Conservation (phyloP, 768 basidiomycete species). For the Russula olivacea region DNA sequence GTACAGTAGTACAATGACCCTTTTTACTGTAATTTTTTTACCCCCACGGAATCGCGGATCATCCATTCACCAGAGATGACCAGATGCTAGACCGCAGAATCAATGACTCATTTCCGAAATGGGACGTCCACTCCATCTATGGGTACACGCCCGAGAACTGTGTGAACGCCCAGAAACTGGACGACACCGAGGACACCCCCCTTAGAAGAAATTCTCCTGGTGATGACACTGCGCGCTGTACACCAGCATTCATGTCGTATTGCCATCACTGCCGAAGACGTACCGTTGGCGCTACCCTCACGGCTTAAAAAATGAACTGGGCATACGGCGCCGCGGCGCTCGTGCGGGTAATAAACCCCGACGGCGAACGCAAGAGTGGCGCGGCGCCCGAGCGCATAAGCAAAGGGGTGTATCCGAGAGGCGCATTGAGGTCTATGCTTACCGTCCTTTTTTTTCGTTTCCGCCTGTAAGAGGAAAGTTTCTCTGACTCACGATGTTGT, state of each 20-base stretch:
- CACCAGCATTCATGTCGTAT: conserved; percentile 40
- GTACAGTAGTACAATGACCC: background rate
- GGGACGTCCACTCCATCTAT: conserved; percentile 4
- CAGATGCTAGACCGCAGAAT: conserved; percentile 11
- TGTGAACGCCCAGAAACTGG: conserved; percentile 45
- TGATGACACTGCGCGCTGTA: conserved; percentile 36
- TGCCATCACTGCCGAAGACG: conserved; percentile 68
- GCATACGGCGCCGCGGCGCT: conserved; percentile 57
- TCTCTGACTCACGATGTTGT: conserved; percentile 38
- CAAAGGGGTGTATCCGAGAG: conserved; percentile 72
- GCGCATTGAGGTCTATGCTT: conserved; percentile 49
- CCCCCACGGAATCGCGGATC: background rate
- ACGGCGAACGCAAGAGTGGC: conserved; percentile 53
- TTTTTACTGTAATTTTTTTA: background rate
- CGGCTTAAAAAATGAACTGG: conserved; percentile 49
- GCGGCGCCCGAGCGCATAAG: conserved; percentile 67
- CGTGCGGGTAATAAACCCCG: conserved; percentile 62
- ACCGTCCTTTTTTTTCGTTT: conserved; percentile 25
- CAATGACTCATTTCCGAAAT: conserved; percentile 10
- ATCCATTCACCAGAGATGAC: conserved; percentile 12
- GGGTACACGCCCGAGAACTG: background rate
- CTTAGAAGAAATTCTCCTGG: conserved; percentile 35
- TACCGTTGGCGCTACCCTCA: conserved; percentile 48
- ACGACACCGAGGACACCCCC: conserved; percentile 39
- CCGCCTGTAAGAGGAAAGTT: conserved; percentile 29